phyloP scores from a whole-genome alignment of 257 asterid species.

The Nicotiana sylvestris region DNA sequence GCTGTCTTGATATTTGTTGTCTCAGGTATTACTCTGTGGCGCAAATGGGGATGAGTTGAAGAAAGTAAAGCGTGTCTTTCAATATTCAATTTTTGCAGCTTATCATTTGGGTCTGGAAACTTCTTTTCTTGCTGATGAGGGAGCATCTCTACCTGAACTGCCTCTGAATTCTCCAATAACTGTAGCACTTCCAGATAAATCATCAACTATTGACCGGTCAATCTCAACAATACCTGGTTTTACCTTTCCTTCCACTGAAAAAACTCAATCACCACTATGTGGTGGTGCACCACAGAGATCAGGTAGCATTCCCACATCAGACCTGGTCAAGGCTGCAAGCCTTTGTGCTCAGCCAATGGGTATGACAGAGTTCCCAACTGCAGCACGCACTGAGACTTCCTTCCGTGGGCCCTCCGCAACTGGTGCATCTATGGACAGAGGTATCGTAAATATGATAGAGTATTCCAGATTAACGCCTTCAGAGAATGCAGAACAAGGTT shows the following conservation, averaged over 20 bases:
- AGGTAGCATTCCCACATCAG: slow-evolving; percentile 47
- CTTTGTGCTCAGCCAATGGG: slow-evolving; percentile 30
- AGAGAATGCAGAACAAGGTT: slow-evolving; percentile 10
- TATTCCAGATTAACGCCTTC: slow-evolving; percentile 28
- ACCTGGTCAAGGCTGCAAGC: slow-evolving; percentile 31
- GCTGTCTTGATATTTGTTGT: slow-evolving; percentile 14
- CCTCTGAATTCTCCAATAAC: slow-evolving; percentile 67
- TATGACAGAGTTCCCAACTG: slow-evolving; percentile 23
- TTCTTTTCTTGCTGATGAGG: slow-evolving; percentile 97
- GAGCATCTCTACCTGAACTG: slow-evolving; percentile 84
- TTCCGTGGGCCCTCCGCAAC: slow-evolving; percentile 26
- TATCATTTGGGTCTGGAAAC: slow-evolving; percentile 96
- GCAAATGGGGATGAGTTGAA: slow-evolving; percentile 84
- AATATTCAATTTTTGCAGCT: slow-evolving; percentile 94
- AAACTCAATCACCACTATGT: slow-evolving; percentile 38
- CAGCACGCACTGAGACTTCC: slow-evolving; percentile 33
- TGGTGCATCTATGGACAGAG: slow-evolving; percentile 29
- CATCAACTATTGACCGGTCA: slow-evolving; percentile 61
- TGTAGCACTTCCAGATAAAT: slow-evolving; percentile 73
- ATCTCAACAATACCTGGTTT: slow-evolving; percentile 73
- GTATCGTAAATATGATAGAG: slow-evolving; percentile 20
- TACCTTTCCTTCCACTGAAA: slow-evolving; percentile 36
- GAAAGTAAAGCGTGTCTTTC: slow-evolving; percentile 89
- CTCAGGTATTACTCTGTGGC: slow-evolving; percentile 87
- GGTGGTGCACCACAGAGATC: slow-evolving; percentile 53